Evolutionary conservation across 768 basidiomycete genomes (phyloP), one percentile per base, ranked within the genome.

Genomic region (Calocybe gangraenosa): DNA sequence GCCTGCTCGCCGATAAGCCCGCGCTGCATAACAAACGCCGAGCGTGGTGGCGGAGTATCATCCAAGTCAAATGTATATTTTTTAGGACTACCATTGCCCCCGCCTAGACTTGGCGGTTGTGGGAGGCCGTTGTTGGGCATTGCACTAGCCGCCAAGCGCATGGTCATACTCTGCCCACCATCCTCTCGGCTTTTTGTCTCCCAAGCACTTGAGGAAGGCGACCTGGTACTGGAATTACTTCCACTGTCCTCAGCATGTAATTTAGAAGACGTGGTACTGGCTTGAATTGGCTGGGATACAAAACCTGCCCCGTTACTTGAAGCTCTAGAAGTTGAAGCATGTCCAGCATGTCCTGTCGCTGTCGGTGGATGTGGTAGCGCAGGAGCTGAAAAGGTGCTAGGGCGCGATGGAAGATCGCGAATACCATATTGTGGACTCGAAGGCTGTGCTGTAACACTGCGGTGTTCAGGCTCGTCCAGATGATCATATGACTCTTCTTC

Each of bases 351-450:
- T 14, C 44, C 41, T 23, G 48, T 28, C 25, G 50, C 52, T 11
- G 42, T 37, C 6, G 40, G 46, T 18, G 40, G 45, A 11, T 22
- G 40, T 33, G 40, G 58, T 45, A 34, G 47, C 42, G 35, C 50
- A 40, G 43, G 45, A 33, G 37, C 13, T 13, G 43, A n/a, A 30
- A 31, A 38, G 17, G 36, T 18, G 4, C 14, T 32, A 3, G 25
- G 20, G 15, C 57, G 52, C 20, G 45, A 50, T 21, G 75, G 75
- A 8, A 77, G 48, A 52, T 77, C 68, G 22, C 66, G 67, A 23
- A 75, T 74, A 3, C 76, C 75, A 46, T 69, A 70, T 52, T 65
- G 63, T 1, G 75, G 73, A 47, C 67, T 67, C 7, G 56, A 52
- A 4, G 53, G 48, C 31, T 34, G 6, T 11, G 25, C 25, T 28